These are phyloP conservation scores for Mycena indigotica DNA, from an alignment of 768 basidiomycete species.

Conservation along the genomic window DNA sequence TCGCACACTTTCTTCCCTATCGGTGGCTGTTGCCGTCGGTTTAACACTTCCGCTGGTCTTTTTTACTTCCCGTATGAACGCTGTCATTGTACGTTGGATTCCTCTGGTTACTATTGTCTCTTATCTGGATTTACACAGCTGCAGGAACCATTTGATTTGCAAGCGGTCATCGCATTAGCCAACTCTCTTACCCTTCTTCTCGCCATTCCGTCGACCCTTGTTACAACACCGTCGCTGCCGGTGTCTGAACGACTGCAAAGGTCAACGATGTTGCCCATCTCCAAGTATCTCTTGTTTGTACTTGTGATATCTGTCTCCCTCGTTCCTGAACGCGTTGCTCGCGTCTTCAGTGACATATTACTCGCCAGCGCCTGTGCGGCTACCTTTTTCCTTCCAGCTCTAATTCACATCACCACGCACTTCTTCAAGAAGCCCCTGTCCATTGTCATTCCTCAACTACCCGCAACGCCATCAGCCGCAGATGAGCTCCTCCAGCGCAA, in stretches of 20 bases:
- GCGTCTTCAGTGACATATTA: conserved; percentile 48
- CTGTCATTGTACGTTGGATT: conserved; percentile 27
- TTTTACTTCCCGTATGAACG: conserved; percentile 49
- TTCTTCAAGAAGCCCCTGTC: conserved; percentile 82
- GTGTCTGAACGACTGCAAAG: conserved; percentile 47
- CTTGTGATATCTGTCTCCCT: conserved; percentile 48
- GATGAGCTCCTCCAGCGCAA: conserved; percentile 85
- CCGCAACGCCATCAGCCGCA: conserved; percentile 37
- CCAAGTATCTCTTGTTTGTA: conserved; percentile 44
- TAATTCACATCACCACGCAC: conserved; percentile 81
- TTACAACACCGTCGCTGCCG: conserved; percentile 57
- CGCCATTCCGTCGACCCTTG: conserved; percentile 59
- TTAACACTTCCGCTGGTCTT: conserved; percentile 62
- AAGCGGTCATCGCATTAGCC: conserved; percentile 43
- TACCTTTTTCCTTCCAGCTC: conserved; percentile 70
- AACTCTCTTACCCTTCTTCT: conserved; percentile 56
- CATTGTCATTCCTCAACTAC: conserved; percentile 66
- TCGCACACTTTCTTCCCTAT: conserved; percentile 53
- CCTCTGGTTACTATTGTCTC: conserved; percentile 3
- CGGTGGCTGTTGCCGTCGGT: conserved; percentile 48
- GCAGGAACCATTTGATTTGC: conserved; percentile 33
- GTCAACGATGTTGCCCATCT: conserved; percentile 45
- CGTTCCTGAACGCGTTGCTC: conserved; percentile 40
- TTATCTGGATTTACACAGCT: conserved; percentile 21
- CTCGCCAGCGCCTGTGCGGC: conserved; percentile 54